Conservation (phyloP, 768 basidiomycete species). For the Boletales sp. region DNA sequence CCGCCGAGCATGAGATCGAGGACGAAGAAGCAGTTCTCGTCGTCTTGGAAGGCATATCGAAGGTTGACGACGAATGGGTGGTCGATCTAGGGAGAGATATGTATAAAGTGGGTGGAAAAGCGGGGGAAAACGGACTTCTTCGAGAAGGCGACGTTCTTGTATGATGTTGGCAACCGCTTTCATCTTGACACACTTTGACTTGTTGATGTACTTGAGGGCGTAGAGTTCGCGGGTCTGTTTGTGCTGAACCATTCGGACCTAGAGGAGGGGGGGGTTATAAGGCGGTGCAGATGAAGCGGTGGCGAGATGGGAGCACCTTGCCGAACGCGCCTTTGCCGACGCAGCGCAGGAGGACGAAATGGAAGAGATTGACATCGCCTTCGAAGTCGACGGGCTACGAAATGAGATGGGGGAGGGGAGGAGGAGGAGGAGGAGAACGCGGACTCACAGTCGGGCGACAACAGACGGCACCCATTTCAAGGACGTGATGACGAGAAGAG, state of each 20-base stretch:
- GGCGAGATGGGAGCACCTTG: constrained; percentile 54
- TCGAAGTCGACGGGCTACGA: constrained; percentile 90
- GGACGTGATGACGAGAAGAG: constrained; percentile 4
- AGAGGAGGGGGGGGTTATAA: constrained; percentile 6
- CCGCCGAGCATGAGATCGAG: constrained; percentile 96
- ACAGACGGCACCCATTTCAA: constrained; percentile 71
- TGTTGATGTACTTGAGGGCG: constrained; percentile 99
- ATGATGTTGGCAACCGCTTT: constrained; percentile 97
- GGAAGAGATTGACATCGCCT: constrained; percentile 93
- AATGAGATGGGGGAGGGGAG: not conserved
- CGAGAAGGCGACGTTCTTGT: constrained; percentile 90
- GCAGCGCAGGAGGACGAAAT: constrained; percentile 89
- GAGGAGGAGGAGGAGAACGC: not conserved
- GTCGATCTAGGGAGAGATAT: constrained; percentile 62
- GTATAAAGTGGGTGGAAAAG: not conserved
- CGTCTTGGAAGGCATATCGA: constrained; percentile 96
- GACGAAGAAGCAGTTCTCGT: constrained; percentile 98
- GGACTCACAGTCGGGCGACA: constrained; percentile 72
- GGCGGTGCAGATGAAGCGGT: constrained; percentile 8
- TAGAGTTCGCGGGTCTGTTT: constrained; percentile 96
- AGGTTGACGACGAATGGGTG: constrained; percentile 94
- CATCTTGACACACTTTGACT: constrained; percentile 97
- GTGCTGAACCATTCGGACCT: constrained; percentile 99
- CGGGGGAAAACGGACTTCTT: constrained; percentile 63
- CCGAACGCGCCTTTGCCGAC: constrained; percentile 99